Base-by-base conservation (phyloP, 176 grass and related monocot species). In the Chloris gayana region DNA sequence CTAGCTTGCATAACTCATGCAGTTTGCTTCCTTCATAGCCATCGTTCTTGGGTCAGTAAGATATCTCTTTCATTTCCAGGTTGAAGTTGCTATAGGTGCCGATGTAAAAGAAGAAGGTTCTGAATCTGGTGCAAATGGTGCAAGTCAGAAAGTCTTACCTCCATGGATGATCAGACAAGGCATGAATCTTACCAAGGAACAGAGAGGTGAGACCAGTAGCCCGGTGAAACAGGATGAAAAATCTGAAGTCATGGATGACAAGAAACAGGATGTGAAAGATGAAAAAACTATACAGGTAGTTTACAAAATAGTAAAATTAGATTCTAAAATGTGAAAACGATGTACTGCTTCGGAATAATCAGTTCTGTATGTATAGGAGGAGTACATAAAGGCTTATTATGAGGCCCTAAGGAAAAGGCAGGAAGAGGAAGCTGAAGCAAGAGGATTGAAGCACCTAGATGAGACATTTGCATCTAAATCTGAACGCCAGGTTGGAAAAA, bases 161-260 rank as follows among this genome's bases (percentile, higher is more conserved):
- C 92, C 92, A 59, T 99, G 96, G 96, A 93, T 99, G 96, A 95
- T 99, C 57, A 99, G 67, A 82, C 61, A 95, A 75, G 96, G 96
- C 72, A 99, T 99, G 96, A 92, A 88, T 82, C 92, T 99, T 86
- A 93, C 96, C 72, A 95, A 91, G 79, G 96, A 99, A 83, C 96
- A 99, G 83, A 88, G 92, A 69, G 90, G 96, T 73, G 96, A 89
- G 72, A 81, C 82, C 25, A 89, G 82, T 21, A 67, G 58, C 66
- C 9, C 51, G 60, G 74, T 49, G 51, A 77, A 90, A 68, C 33
- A 62, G 18, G 81, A 85, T 54, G 86, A 83, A 75, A 85, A 73
- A 70, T 70, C 84, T 46, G 73, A 71, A 67, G 33, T 35, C 60
- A 84, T 85, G 45, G 93, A 93, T 87, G 88, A 89, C 26, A 93